These are phyloP conservation scores for Rubus parviflorus DNA, from an alignment of 306 rosid species.

Conservation along the genomic window DNA sequence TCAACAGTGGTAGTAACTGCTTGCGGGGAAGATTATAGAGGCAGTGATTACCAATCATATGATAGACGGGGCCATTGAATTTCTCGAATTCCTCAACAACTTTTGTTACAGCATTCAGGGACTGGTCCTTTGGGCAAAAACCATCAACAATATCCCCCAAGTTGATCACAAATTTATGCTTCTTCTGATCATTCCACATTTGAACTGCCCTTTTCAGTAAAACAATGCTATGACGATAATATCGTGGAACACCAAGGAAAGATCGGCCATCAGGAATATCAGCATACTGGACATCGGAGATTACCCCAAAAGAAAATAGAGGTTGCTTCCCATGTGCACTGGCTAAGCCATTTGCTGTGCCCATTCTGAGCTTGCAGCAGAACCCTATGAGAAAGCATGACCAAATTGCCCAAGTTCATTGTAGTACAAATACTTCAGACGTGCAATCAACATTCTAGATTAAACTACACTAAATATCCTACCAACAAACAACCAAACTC, in stretches of 20 bases:
- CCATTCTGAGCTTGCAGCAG: conserved; percentile 48
- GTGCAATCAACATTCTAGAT: neutral
- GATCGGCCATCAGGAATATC: conserved; percentile 88
- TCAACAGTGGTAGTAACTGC: conserved; percentile 69
- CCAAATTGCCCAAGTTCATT: conserved; percentile 18
- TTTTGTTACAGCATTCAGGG: conserved; percentile 55
- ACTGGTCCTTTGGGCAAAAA: conserved; percentile 73
- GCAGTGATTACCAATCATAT: conserved; percentile 93
- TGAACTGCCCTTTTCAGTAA: conserved; percentile 74
- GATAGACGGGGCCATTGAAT: conserved; percentile 68
- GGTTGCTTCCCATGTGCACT: conserved; percentile 47
- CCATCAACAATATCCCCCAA: conserved; percentile 95
- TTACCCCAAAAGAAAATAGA: conserved; percentile 80
- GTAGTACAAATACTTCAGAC: neutral
- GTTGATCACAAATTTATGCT: conserved; percentile 64
- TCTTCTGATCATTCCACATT: conserved; percentile 61
- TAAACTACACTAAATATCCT: neutral
- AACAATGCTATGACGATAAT: conserved; percentile 74
- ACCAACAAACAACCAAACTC: neutral
- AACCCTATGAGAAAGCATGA: conserved; percentile 39
- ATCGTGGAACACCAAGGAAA: conserved; percentile 81
- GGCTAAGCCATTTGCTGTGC: conserved; percentile 35
- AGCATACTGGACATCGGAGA: conserved; percentile 86
- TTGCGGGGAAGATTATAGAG: conserved; percentile 87
- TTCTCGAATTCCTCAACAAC: conserved; percentile 53